These are phyloP conservation scores for Neonectria sp. DNA, from an alignment of 2,329 filamentous ascomycete genomes.

Conservation along the genomic window DNA sequence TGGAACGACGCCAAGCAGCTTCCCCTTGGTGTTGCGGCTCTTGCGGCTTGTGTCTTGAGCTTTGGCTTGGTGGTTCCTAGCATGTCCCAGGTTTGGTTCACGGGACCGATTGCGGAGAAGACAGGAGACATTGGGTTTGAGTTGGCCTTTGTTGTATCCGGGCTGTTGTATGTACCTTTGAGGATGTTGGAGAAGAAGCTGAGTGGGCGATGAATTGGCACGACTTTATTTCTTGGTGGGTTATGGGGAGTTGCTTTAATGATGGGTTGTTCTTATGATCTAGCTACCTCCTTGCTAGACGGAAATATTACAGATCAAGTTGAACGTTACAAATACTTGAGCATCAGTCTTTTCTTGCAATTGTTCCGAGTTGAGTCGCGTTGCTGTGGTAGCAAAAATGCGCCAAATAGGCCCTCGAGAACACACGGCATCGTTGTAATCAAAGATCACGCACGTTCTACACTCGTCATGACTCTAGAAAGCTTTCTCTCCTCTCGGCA, in stretches of 20 bases:
- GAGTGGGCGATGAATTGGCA: slow-evolving; percentile 12
- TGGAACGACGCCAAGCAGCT: slow-evolving; percentile 60
- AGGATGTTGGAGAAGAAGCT: slow-evolving; percentile 55
- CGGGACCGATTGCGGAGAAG: slow-evolving; percentile 66
- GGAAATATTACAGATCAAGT: neutral
- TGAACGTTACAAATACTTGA: neutral
- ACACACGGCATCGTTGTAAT: no score
- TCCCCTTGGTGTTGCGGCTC: slow-evolving; percentile 57
- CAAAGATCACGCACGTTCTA: no score
- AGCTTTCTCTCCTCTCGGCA: no score
- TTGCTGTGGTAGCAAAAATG: no score
- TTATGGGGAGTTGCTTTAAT: neutral
- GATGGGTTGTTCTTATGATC: neutral
- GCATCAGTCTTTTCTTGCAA: fast-evolving
- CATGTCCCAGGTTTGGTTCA: slow-evolving; percentile 70
- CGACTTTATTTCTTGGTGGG: neutral
- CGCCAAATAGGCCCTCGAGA: no score
- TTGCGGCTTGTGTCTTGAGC: slow-evolving; percentile 57
- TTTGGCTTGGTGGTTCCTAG: slow-evolving; percentile 65
- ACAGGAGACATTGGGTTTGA: slow-evolving; percentile 75
- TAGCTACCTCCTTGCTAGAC: neutral
- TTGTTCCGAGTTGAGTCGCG: no score
- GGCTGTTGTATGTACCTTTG: slow-evolving; percentile 56
- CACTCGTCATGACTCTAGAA: no score
- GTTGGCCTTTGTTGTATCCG: slow-evolving; percentile 65